phyloP scores from a whole-genome alignment of 345 rosid species.

The Brassica carinata region DNA sequence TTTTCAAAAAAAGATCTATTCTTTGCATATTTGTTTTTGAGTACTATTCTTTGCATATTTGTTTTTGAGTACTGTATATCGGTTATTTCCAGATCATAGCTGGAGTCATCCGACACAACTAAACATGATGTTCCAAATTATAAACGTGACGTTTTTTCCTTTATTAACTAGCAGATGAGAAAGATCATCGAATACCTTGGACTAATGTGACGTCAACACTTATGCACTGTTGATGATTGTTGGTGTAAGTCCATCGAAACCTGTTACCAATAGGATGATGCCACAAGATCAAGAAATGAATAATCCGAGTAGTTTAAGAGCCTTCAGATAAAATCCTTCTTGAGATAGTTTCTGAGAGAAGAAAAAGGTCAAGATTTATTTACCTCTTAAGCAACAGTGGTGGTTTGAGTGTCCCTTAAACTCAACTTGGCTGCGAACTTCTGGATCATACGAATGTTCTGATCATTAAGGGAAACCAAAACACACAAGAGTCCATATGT shows the following conservation, averaged over 20 bases:
- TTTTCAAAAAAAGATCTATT: neutral
- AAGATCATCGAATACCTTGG: conserved; percentile 1
- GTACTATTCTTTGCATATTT: neutral
- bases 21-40: too few relatives aligned
- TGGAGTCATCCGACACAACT: neutral
- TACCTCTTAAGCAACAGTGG: conserved; percentile 23
- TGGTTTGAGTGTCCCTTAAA: conserved; percentile 35
- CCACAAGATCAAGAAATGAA: conserved; percentile 11
- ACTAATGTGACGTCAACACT: conserved; percentile 5
- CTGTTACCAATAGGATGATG: neutral
- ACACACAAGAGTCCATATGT: neutral
- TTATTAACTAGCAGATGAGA: neutral
- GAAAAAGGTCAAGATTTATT: conserved; percentile 15
- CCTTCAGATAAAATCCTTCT: neutral
- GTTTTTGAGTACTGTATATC: neutral
- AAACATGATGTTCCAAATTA: neutral
- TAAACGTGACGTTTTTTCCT: neutral
- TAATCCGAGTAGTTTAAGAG: neutral
- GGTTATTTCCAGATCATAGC: neutral
- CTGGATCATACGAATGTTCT: conserved; percentile 65
- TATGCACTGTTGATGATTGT: conserved; percentile 1
- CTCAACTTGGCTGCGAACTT: conserved; percentile 55
- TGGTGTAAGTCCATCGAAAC: neutral
- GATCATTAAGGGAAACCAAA: conserved; percentile 50
- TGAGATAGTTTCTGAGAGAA: conserved; percentile 16